Percentiles rank a stretch among this genome's conserved stretches.
Evolutionary conservation across 2,329 filamentous ascomycete species (phyloP).

Genomic region (Exophiala calicioides): DNA sequence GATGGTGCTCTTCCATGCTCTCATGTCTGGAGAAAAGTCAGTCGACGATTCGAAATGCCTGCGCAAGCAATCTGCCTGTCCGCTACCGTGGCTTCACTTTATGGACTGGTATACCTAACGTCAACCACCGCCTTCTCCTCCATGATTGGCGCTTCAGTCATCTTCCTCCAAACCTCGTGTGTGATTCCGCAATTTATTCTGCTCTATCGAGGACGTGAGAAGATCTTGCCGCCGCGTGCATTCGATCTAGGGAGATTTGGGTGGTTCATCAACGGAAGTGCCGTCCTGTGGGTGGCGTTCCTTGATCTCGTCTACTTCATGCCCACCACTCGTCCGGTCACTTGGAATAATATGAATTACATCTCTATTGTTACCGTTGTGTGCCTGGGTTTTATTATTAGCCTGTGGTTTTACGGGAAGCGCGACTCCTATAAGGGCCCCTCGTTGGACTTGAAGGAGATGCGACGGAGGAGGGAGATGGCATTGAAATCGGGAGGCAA

Average conservation of each 20-base stretch:
- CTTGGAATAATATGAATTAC: slow-evolving; percentile 9
- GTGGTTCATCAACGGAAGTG: slow-evolving; percentile 38
- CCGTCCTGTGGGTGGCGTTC: slow-evolving; percentile 31
- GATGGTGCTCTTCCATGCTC: slow-evolving; percentile 51
- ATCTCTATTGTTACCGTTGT: too few species aligned
- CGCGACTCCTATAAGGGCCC: too few species aligned
- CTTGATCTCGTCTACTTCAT: slow-evolving; percentile 35
- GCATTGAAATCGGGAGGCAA: too few species aligned
- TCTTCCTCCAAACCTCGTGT: slow-evolving; percentile 44
- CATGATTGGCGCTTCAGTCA: slow-evolving; percentile 44
- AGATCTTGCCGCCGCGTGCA: slow-evolving; percentile 44
- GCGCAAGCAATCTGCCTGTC: slow-evolving; percentile 50
- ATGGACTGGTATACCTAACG: slow-evolving; percentile 54
- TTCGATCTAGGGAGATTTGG: slow-evolving; percentile 49
- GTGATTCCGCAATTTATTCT: slow-evolving; percentile 49
- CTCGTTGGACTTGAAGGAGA: too few species aligned
- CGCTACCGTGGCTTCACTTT: slow-evolving; percentile 20
- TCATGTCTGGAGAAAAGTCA: slow-evolving; percentile 34
- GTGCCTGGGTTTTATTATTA: too few species aligned
- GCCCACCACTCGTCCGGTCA: slow-evolving; percentile 30
- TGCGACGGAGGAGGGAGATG: too few species aligned
- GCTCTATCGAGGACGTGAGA: slow-evolving; percentile 43
- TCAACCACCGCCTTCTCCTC: slow-evolving; percentile 46
- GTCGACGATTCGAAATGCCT: slow-evolving; percentile 38
- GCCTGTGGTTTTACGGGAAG: too few species aligned